Evolutionary conservation across 805 yeast species (phyloP), one percentile per base, ranked within the genome.

Genomic region (Sugiyamaella chiloensis): DNA sequence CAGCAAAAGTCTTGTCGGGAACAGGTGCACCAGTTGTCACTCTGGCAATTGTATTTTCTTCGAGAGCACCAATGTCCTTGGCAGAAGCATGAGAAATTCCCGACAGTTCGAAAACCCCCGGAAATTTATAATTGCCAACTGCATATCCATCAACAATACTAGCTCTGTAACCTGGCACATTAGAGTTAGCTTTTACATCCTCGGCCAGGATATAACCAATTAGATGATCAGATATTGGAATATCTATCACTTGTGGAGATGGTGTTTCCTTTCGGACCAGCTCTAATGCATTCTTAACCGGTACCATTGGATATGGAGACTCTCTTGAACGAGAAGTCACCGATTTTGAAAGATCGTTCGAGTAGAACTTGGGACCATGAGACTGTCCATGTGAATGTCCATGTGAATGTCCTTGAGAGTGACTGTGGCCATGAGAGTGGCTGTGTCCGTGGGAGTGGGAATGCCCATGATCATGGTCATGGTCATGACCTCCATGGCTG

Each of bases 131-230:
- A 48, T 68, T 67, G 4, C 63, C 48, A 0, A 76, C 77, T 1
- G 81, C 81, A 52, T 77, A 77, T 0, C 82, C 82, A 54, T 77
- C 82, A 3, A 77, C 81, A 23, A 77, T 74, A 48, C 79, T 72
- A 2, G 82, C 80, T n/a, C 76, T 56, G 59, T 74, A 76, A 14
- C 68, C 64, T 0, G 81, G 81, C 9, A 75, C 76, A 45, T 67
- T 61, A 1, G 63, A 52, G 0, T 68, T 62, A 0, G 79, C 63
- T 29, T 34, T 40, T 2, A 76, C 50, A 47, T 74, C 75, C 47
- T 73, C 72, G 4, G 78, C 73, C 5, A 74, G 32, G 4, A 72
- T 66, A 41, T 62, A 61, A 2, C 79, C 78, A 1, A 65, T 56
- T 1, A 70, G 45, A 4, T 62, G 59, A 2, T 58, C 53, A 35